phyloP scores from a whole-genome alignment of 306 rosid species.

The Trichosanthes truncata region DNA sequence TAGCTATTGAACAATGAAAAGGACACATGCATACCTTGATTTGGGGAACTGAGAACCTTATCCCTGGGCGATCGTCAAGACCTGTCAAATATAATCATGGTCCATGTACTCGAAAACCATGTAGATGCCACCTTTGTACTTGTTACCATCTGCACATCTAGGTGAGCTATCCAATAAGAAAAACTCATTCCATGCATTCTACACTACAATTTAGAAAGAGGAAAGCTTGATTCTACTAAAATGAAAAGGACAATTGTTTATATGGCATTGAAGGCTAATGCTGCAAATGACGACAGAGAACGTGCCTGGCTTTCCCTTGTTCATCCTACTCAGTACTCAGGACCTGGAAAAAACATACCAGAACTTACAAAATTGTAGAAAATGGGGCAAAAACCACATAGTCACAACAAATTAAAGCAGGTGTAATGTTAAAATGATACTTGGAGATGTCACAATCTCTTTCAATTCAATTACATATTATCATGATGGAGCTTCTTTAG shows the following conservation, averaged over 20 bases:
- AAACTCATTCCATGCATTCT: neutral
- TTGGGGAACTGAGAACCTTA: slow-evolving; percentile 48
- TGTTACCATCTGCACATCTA: slow-evolving; percentile 37
- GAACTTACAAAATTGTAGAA: neutral
- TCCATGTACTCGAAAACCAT: slow-evolving; percentile 54
- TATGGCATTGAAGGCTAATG: neutral
- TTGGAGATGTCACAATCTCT: slow-evolving; percentile 43
- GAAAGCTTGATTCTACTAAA: neutral
- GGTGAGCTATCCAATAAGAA: neutral
- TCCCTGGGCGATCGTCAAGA: slow-evolving; percentile 44
- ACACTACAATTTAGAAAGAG: neutral
- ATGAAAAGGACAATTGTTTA: neutral
- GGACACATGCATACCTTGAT: slow-evolving; percentile 23
- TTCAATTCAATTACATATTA: slow-evolving; percentile 30
- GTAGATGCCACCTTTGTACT: slow-evolving; percentile 48
- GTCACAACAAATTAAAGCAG: neutral
- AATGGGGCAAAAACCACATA: neutral
- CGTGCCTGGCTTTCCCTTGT: slow-evolving; percentile 46
- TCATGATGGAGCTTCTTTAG: slow-evolving; percentile 38
- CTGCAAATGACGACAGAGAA: neutral
- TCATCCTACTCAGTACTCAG: slow-evolving; percentile 50
- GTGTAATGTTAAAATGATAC: slow-evolving; percentile 9
- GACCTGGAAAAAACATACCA: slow-evolving; percentile 24
- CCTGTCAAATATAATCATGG: slow-evolving; percentile 51
- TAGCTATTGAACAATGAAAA: neutral